phyloP scores from a whole-genome alignment of 2,329 filamentous ascomycete species.

The Dactylellina leptospora region DNA sequence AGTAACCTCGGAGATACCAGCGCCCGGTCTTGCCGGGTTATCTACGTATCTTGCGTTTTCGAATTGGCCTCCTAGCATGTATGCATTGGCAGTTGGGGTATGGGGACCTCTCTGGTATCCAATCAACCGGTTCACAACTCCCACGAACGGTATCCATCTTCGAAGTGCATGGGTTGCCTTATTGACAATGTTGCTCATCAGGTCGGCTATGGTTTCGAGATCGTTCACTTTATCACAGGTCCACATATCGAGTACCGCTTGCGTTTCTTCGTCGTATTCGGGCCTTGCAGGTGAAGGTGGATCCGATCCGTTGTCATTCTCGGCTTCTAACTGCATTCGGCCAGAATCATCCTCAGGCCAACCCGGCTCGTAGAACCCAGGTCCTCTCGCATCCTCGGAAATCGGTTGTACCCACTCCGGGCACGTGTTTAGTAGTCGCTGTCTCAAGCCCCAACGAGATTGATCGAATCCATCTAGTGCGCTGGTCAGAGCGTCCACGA shows the following conservation, averaged over 20 bases:
- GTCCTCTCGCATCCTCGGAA: background rate
- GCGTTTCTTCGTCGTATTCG: background rate
- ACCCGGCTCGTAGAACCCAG: background rate
- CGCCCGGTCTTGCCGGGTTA: background rate
- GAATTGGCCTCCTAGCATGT: background rate
- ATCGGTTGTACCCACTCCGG: slow-evolving; percentile 1
- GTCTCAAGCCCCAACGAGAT: slow-evolving; percentile 3
- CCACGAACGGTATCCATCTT: background rate
- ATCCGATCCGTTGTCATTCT: background rate
- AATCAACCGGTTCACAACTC: background rate
- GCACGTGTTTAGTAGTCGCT: background rate
- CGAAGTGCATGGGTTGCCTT: background rate
- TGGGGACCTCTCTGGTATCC: background rate
- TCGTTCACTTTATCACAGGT: background rate
- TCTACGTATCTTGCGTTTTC: background rate
- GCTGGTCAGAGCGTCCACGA: background rate
- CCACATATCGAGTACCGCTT: background rate
- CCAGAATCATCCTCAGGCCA: background rate
- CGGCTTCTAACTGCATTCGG: background rate
- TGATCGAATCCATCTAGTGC: slow-evolving; percentile 1
- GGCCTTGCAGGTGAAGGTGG: background rate
- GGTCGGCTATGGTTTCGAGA: slow-evolving; percentile 3
- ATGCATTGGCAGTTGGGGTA: background rate
- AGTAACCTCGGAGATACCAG: background rate
- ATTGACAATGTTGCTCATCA: background rate